These are phyloP conservation scores for Cyberlindnera lachancei DNA, from an alignment of 805 yeast species.

Conservation along the genomic window DNA sequence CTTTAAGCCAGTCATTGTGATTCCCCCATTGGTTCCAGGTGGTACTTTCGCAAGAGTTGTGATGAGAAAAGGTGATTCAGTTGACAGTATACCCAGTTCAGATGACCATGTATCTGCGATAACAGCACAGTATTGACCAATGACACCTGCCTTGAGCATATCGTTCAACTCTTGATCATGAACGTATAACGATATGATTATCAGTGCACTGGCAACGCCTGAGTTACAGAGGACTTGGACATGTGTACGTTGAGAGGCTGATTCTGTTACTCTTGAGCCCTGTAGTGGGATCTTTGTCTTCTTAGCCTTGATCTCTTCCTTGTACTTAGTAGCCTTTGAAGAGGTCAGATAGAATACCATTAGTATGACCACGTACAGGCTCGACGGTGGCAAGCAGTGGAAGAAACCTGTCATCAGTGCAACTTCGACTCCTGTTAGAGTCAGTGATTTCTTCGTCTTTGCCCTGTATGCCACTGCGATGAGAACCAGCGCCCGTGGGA, in stretches of 20 bases:
- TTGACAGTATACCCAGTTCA: slow-evolving; percentile 37
- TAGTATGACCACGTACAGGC: slow-evolving; percentile 26
- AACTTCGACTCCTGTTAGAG: slow-evolving; percentile 28
- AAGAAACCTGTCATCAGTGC: slow-evolving; percentile 32
- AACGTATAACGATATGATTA: slow-evolving; percentile 19
- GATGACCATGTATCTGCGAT: slow-evolving; percentile 42
- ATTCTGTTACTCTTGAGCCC: slow-evolving; percentile 10
- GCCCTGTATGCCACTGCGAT: slow-evolving; percentile 22
- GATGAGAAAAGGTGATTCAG: slow-evolving; percentile 29
- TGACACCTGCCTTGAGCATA: slow-evolving; percentile 20
- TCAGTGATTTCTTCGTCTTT: slow-evolving; percentile 28
- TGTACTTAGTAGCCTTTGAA: slow-evolving; percentile 32
- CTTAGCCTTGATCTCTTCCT: slow-evolving; percentile 27
- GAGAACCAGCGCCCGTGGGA: slow-evolving; percentile 9
- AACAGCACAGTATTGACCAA: slow-evolving; percentile 35
- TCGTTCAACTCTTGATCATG: slow-evolving; percentile 2
- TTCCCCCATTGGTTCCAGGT: slow-evolving; percentile 41
- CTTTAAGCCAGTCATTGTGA: slow-evolving; percentile 28
- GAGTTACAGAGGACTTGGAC: slow-evolving; percentile 38
- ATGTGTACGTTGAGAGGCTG: slow-evolving; percentile 28
- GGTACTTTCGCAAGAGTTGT: slow-evolving; percentile 35
- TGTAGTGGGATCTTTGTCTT: slow-evolving; percentile 24
- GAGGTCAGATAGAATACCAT: slow-evolving; percentile 31
- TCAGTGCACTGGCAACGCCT: slow-evolving; percentile 28
- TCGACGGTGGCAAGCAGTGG: slow-evolving; percentile 31